Evolutionary conservation across 371 early-diverging fungal genomes (phyloP).

Genomic region (Globomyces sp.): DNA sequence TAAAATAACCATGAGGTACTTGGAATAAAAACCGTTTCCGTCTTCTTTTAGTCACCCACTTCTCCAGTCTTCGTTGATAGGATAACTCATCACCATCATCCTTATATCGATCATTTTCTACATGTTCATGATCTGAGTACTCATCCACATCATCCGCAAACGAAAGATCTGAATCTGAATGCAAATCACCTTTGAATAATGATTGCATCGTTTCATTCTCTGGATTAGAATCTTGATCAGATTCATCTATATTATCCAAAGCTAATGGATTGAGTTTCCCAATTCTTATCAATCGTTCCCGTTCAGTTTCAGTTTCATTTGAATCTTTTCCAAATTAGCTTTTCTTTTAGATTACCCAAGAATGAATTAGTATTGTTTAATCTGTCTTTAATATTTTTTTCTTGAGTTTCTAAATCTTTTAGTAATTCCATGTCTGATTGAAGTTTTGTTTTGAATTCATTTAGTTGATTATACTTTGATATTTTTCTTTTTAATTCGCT

Average conservation of each 20-base stretch:
- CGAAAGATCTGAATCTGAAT: background rate
- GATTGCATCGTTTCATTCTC: background rate
- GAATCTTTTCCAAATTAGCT: too few relatives aligned
- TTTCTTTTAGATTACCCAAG: background rate
- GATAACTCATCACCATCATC: conserved; percentile 50
- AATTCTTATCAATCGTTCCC: conserved; percentile 67
- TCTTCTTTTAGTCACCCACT: conserved; percentile 36
- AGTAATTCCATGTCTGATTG: background rate
- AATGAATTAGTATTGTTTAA: background rate
- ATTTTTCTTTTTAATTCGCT: background rate
- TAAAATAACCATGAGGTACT: background rate
- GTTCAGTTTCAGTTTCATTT: conserved; percentile 47
- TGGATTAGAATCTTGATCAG: background rate
- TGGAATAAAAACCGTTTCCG: conserved; percentile 12
- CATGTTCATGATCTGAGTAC: conserved; percentile 1
- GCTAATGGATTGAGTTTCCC: conserved; percentile 80
- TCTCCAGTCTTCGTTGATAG: conserved; percentile 35
- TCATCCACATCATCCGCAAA: background rate
- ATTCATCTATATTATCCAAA: conserved; percentile 34
- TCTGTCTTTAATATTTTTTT: conserved; percentile 14
- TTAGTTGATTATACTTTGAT: background rate
- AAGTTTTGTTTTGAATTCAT: background rate
- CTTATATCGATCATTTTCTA: conserved; percentile 20
- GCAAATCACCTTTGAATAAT: background rate
- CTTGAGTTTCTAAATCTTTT: conserved; percentile 9